A percentile compares a stretch with the other conserved stretches of the same genome.
These are phyloP conservation scores for Mycoemilia scoparia DNA, from an alignment of 192 early-diverging fungal species.

Conservation along the genomic window DNA sequence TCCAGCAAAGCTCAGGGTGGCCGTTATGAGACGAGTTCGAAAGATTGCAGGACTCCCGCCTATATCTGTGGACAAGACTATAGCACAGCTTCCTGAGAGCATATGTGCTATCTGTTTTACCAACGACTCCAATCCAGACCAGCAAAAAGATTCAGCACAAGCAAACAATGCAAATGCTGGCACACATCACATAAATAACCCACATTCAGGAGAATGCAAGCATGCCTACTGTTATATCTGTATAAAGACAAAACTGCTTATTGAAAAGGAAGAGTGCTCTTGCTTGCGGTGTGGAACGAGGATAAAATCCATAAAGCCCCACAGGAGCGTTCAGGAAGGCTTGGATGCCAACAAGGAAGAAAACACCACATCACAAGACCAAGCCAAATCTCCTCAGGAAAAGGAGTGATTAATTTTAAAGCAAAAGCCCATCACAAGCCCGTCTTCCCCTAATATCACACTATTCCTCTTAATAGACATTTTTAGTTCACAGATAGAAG, in stretches of 20 bases:
- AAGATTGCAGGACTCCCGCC: slow-evolving; percentile 23
- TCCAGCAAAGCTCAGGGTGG: slow-evolving; percentile 14
- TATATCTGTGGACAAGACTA: slow-evolving; percentile 14
- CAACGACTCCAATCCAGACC: neutral
- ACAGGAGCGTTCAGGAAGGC: no score
- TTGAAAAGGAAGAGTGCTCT: slow-evolving; percentile 48
- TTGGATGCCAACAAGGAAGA: no score
- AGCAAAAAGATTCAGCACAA: neutral
- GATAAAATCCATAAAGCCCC: no score
- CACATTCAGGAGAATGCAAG: slow-evolving; percentile 65
- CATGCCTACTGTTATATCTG: slow-evolving; percentile 88
- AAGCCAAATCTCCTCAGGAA: no score
- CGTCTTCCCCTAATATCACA: no score
- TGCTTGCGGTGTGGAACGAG: slow-evolving; percentile 68
- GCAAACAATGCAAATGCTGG: neutral
- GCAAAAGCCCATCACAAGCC: no score
- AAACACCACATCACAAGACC: no score
- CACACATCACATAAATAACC: slow-evolving; percentile 27
- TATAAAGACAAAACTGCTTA: slow-evolving; percentile 52
- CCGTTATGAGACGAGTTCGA: slow-evolving; percentile 14
- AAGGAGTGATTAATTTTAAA: no score
- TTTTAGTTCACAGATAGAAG: no score
- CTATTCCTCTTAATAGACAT: no score
- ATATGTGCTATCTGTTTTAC: slow-evolving; percentile 60
- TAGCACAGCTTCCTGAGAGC: slow-evolving; percentile 36